Evolutionary conservation across 768 basidiomycete species (phyloP).

Genomic region (Dioszegia crocea): DNA sequence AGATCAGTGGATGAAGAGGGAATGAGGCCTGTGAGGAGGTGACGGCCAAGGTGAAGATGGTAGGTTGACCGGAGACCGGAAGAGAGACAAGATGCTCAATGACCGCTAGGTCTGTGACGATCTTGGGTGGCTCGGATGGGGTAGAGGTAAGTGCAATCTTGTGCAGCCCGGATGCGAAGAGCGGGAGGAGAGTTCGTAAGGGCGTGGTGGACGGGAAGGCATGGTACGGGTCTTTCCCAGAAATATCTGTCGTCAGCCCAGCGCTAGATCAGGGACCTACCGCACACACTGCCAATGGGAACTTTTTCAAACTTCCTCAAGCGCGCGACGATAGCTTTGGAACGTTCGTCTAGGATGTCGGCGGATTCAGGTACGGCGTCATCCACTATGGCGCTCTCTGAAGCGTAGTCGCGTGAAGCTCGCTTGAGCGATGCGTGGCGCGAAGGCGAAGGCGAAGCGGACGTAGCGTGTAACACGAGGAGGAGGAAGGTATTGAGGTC

Average conservation of each 20-base stretch:
- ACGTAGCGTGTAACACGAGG: conserved; percentile 27
- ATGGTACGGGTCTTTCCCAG: conserved; percentile 36
- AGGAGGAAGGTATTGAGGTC: conserved; percentile 38
- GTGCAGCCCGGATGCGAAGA: conserved; percentile 34
- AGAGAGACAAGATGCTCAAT: conserved; percentile 25
- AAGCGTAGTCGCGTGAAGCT: not conserved
- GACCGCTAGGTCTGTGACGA: conserved; percentile 21
- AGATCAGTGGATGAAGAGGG: conserved; percentile 31
- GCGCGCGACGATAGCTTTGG: not conserved
- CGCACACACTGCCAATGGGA: conserved; percentile 19
- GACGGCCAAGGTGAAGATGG: conserved; percentile 12
- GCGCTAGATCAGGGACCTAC: conserved; percentile 13
- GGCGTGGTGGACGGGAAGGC: conserved; percentile 11
- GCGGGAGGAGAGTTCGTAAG: conserved; percentile 20
- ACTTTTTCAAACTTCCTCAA: conserved; percentile 20
- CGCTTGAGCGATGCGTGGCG: not conserved
- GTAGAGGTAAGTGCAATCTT: conserved; percentile 21
- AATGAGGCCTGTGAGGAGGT: conserved; percentile 8
- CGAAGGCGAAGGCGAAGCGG: conserved; percentile 8
- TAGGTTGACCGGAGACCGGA: conserved; percentile 8
- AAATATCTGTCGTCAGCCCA: conserved; percentile 24
- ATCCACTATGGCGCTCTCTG: conserved; percentile 9
- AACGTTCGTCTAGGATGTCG: conserved; percentile 4
- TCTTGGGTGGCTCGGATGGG: conserved; percentile 6
- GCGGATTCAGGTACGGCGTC: not conserved